These are phyloP conservation scores for Volvariella volvacea DNA, from an alignment of 1,284 basidiomycete genomes.

Conservation along the genomic window DNA sequence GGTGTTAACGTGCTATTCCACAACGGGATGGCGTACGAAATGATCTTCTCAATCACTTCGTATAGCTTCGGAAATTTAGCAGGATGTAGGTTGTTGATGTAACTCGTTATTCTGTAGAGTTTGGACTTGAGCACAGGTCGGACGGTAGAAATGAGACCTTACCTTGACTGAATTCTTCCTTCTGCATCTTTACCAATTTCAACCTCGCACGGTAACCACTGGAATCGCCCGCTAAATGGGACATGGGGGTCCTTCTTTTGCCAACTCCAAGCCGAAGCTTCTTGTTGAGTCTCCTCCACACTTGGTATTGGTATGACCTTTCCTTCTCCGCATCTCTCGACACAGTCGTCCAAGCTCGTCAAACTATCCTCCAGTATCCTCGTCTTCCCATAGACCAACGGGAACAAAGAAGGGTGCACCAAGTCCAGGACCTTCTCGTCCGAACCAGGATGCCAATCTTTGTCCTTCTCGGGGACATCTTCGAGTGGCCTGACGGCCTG, in stretches of 20 bases:
- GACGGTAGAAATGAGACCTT: constrained; percentile 5
- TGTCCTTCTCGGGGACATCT: constrained; percentile 3
- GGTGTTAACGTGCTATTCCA: constrained; percentile 21
- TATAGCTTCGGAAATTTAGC: constrained; percentile 15
- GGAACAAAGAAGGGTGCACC: constrained; percentile 24
- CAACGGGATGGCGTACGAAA: constrained; percentile 21
- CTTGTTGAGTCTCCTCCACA: not conserved
- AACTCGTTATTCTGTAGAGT: constrained; percentile 13
- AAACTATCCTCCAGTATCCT: constrained; percentile 13
- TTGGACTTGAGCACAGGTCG: too few relatives aligned
- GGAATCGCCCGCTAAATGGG: constrained; percentile 17
- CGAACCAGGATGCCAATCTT: constrained; percentile 11
- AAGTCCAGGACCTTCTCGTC: constrained; percentile 11
- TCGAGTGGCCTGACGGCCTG: constrained; percentile 7
- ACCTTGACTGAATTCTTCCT: constrained; percentile 1
- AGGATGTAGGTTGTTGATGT: constrained; percentile 24
- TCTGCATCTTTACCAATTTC: constrained; percentile 9
- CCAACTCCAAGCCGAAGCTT: not conserved
- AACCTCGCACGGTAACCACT: constrained; percentile 24
- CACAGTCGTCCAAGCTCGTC: constrained; percentile 14
- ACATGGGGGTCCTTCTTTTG: not conserved
- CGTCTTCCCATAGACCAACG: constrained; percentile 26
- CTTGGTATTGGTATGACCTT: constrained; percentile 7
- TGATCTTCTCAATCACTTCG: constrained; percentile 18
- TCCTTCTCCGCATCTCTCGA: constrained; percentile 15